Evolutionary conservation across 495 filamentous ascomycete genomes (phyloP), one percentile per base, ranked within the genome.

Genomic region (Pseudevernia furfuracea): DNA sequence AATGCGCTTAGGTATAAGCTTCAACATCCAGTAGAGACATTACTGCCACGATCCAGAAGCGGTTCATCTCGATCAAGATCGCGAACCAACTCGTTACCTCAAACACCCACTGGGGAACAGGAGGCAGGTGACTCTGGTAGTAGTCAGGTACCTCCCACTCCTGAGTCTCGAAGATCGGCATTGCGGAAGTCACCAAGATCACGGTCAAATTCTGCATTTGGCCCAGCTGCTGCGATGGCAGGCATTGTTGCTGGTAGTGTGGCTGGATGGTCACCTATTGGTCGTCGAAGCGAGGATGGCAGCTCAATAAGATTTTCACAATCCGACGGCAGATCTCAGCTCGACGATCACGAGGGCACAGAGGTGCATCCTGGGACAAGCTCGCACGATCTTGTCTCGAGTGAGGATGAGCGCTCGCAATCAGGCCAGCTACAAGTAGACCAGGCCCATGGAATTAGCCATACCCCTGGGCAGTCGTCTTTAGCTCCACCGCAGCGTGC

Each of bases 221-320:
- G 89, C 14, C 89, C 90, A 3, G 89, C 90, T 7, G 86, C 89
- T 38, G 90, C 91, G 41, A 80, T 82, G 41, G 65, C 65, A 32
- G 92, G 92, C 66, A 85, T 96, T 58, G 86, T 96, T 63, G 92
- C 91, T 43, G 91, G 90, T 59, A 88, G 87, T 74, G 86, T 96
- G 58, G 90, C 84, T 41, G 90, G 90, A 49, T 96, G 90, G 91
- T 95, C 91, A 58, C 92, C 92, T 0, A 89, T 94, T 61, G 90
- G 91, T 61, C 78, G 82, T 30, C 68, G 70, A 23, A 73, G 78
- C 36, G 83, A 82, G 36, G 73, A 73, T n/a, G 83, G 83, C 46
- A 34, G 10, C 30, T 78, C 80, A 0, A 70, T 80, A 65, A 77
- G 75, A 14, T 85, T 86, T 68, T 71, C 79, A 0, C 74, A 77